Evolutionary conservation across 257 asterid genomes (phyloP).

Genomic region (Plantago major): DNA sequence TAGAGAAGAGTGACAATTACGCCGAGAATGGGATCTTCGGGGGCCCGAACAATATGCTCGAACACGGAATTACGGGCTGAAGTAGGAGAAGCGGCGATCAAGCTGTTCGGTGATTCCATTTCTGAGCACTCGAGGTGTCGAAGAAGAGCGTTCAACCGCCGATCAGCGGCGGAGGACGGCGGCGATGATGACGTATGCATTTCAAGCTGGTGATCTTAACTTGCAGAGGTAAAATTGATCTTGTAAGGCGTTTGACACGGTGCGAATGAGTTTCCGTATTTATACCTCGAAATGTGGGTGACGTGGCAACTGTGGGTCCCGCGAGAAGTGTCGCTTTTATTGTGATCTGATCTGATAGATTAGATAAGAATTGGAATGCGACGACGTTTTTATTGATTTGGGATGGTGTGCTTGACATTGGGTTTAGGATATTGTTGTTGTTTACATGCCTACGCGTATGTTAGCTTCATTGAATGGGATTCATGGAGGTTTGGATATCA

Average conservation of each 20-base stretch:
- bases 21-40: constrained; percentile 98
- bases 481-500: too few relatives aligned
- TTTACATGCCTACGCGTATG: too few relatives aligned
- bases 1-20: constrained; percentile 32
- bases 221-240: not conserved
- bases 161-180: constrained; percentile 39
- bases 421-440: not conserved
- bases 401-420: too few relatives aligned
- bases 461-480: too few relatives aligned
- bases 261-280: not conserved
- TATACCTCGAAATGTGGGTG: not conserved
- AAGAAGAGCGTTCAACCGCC: constrained; percentile 55
- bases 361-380: constrained; percentile 11
- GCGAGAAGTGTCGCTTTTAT: not conserved
- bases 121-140: constrained; percentile 59
- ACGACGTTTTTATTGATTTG: not conserved
- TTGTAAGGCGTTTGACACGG: not conserved
- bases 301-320: constrained; percentile 6
- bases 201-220: constrained; percentile 20
- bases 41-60: constrained; percentile 54
- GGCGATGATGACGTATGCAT: constrained; percentile 43
- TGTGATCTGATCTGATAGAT: not conserved
- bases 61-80: constrained; percentile 43
- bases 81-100: constrained; percentile 57
- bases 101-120: not conserved